phyloP scores from a whole-genome alignment of 2,329 filamentous ascomycete species.

The Alternaria tenuissima region DNA sequence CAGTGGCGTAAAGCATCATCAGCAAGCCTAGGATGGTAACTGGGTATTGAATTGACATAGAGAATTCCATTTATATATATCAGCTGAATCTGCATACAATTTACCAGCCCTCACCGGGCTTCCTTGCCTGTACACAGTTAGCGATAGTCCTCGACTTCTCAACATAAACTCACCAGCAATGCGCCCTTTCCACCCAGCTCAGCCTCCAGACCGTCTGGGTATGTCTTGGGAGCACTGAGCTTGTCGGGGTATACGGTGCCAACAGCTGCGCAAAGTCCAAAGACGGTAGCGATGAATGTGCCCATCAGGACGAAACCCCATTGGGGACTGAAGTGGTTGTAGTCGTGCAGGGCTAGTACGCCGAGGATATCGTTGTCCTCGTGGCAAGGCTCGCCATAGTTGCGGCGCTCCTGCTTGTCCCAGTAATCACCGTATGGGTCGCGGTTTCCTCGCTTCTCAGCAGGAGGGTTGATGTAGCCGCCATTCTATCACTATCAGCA shows the following conservation, averaged over 20 bases:
- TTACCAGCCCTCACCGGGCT: slow-evolving; percentile 33
- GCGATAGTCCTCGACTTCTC: not conserved
- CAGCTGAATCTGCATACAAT: not conserved
- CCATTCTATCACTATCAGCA: slow-evolving; percentile 70
- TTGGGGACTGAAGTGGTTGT: slow-evolving; percentile 80
- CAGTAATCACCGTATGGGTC: slow-evolving; percentile 95
- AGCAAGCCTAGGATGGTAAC: not conserved
- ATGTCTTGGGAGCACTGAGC: slow-evolving; percentile 56
- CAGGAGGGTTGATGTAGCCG: slow-evolving; percentile 80
- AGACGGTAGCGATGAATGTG: slow-evolving; percentile 53
- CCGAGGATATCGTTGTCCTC: slow-evolving; percentile 95
- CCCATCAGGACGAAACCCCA: slow-evolving; percentile 70
- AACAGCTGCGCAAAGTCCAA: slow-evolving; percentile 52
- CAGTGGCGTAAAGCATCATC: not conserved
- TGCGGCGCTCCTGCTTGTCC: slow-evolving; percentile 96
- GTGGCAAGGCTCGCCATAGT: slow-evolving; percentile 95
- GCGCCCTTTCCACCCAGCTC: slow-evolving; percentile 59
- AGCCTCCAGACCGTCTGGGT: slow-evolving; percentile 56
- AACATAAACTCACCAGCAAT: slow-evolving; percentile 46
- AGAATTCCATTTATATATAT: slow-evolving; percentile 15
- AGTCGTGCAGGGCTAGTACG: slow-evolving; percentile 87
- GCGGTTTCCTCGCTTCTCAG: slow-evolving; percentile 87
- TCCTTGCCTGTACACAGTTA: slow-evolving; percentile 32
- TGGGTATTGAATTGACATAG: slow-evolving; percentile 9
- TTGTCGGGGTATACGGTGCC: slow-evolving; percentile 57